A percentile compares a stretch with the other conserved stretches of the same genome.
phyloP scores from a whole-genome alignment of 176 grass and related monocot species.

The Bothriochloa decipiens region DNA sequence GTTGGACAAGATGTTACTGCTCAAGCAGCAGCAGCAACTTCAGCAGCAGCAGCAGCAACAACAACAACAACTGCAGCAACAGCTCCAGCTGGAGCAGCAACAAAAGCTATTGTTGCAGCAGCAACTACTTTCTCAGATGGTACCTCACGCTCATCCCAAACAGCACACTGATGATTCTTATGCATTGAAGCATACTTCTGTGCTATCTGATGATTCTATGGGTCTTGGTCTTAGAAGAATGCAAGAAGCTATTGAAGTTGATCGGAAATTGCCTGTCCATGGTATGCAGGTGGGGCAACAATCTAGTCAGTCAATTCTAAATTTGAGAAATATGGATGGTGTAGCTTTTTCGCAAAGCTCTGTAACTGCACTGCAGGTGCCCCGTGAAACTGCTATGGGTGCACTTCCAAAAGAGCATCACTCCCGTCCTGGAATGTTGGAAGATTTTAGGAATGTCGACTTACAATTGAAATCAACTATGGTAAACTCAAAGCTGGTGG shows the following conservation, averaged over 20 bases:
- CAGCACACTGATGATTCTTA: constrained; percentile 62
- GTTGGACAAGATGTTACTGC: constrained; percentile 84
- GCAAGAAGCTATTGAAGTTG: constrained; percentile 57
- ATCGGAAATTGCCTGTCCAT: constrained; percentile 49
- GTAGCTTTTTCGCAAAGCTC: constrained; percentile 44
- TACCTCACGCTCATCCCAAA: constrained; percentile 49
- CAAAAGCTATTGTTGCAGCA: constrained; percentile 74
- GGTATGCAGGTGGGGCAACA: constrained; percentile 43
- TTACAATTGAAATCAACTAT: constrained; percentile 31
- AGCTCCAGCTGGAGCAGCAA: constrained; percentile 67
- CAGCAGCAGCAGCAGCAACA: constrained; percentile 62
- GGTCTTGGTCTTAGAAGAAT: constrained; percentile 56
- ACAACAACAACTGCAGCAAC: constrained; percentile 59
- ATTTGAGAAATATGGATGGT: constrained; percentile 45
- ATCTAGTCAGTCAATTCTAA: constrained; percentile 51
- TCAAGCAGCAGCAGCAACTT: constrained; percentile 85
- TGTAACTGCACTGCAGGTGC: constrained; percentile 39
- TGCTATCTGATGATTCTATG: constrained; percentile 52
- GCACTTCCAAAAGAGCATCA: constrained; percentile 51
- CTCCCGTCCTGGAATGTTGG: constrained; percentile 39
- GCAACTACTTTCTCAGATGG: constrained; percentile 62
- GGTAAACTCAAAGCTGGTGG: constrained; percentile 19
- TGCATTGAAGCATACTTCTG: constrained; percentile 42
- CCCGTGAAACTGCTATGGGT: constrained; percentile 48
- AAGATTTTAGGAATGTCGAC: constrained; percentile 30